phyloP scores from a whole-genome alignment of 768 basidiomycete species.

The Kwoniella botswanensis region DNA sequence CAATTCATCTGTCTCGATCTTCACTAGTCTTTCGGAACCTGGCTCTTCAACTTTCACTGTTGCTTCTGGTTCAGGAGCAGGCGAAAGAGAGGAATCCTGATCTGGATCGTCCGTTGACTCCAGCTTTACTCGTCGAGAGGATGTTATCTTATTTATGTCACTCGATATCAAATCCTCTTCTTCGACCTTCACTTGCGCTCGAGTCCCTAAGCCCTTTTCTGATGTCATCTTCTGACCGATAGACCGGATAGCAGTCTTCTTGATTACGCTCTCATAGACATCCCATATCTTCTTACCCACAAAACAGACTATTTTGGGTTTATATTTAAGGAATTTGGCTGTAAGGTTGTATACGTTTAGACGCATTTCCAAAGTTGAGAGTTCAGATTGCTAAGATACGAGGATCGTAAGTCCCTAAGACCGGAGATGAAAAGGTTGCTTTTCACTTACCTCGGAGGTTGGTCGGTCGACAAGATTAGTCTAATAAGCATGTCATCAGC shows the following conservation, averaged over 20 bases:
- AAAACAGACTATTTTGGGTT: slow-evolving; percentile 75
- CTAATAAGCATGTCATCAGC: slow-evolving; percentile 57
- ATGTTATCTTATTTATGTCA: neutral
- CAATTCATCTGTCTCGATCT: neutral
- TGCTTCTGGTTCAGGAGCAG: neutral
- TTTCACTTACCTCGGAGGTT: slow-evolving; percentile 66
- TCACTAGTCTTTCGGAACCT: neutral
- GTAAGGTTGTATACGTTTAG: slow-evolving; percentile 67
- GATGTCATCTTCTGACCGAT: neutral
- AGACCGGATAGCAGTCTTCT: slow-evolving; percentile 45
- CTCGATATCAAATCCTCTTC: too few species aligned
- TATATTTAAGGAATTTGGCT: slow-evolving; percentile 65
- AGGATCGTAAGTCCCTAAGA: too few species aligned
- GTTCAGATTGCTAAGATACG: slow-evolving; percentile 52
- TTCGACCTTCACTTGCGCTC: too few species aligned
- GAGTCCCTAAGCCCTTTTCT: neutral
- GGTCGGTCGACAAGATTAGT: slow-evolving; percentile 77
- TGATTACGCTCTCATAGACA: slow-evolving; percentile 55
- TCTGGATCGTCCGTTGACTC: neutral
- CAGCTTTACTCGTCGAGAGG: slow-evolving; percentile 12
- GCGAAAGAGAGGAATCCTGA: neutral
- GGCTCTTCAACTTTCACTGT: neutral
- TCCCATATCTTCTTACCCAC: slow-evolving; percentile 75
- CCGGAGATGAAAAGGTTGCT: neutral
- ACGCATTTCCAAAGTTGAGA: slow-evolving; percentile 55